A percentile compares a stretch with the other conserved stretches of the same genome.
Conservation (phyloP, 495 filamentous ascomycete species). For the Parathielavia appendiculata region DNA sequence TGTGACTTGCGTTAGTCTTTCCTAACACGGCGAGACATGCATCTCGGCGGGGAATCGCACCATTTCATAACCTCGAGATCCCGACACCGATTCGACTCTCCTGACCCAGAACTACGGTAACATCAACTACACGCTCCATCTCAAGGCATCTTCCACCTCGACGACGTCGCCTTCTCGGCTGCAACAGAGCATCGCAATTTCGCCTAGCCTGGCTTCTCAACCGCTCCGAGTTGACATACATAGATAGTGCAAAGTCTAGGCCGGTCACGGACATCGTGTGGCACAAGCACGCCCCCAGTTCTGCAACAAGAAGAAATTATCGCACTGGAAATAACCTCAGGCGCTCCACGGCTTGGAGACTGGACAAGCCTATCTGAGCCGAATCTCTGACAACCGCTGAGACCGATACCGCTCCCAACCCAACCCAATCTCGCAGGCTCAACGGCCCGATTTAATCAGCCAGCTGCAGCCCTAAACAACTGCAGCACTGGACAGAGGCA, state of each 20-base stretch:
- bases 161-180: neutral
- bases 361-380: too few relatives aligned
- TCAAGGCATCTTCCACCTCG: neutral
- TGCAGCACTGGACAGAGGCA: neutral
- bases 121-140: constrained; percentile 5
- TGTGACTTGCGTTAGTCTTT: constrained; percentile 10
- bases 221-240: neutral
- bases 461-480: neutral
- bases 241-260: neutral
- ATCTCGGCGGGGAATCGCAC: constrained; percentile 10
- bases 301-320: neutral
- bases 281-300: neutral
- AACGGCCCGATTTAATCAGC: neutral
- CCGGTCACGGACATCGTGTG: constrained; percentile 10
- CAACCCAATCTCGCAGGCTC: neutral
- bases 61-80: neutral
- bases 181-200: constrained; percentile 1
- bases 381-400: too few relatives aligned
- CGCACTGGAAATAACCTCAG: too few relatives aligned
- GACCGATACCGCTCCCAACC: too few relatives aligned
- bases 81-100: neutral
- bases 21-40: constrained; percentile 13
- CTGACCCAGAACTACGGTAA: constrained; percentile 9
- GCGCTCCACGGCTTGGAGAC: too few relatives aligned
- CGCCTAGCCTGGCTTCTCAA: constrained; percentile 2